These are phyloP conservation scores for Lentinula lateritia DNA, from an alignment of 768 basidiomycete genomes.

Conservation along the genomic window DNA sequence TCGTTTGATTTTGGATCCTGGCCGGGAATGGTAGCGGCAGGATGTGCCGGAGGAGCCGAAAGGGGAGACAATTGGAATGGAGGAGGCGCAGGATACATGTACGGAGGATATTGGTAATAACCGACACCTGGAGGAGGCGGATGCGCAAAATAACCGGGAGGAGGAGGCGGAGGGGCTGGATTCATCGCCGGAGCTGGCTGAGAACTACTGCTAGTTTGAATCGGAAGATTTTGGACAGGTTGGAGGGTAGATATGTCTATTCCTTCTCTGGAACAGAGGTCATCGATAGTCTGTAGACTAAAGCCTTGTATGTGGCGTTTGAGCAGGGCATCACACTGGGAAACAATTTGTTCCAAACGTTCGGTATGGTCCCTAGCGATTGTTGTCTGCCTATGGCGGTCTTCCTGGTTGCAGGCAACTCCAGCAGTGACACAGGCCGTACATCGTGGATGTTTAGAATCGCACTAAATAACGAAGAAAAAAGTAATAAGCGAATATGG, in stretches of 20 bases:
- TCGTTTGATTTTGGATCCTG: slow-evolving; percentile 78
- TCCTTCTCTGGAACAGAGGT: slow-evolving; percentile 58
- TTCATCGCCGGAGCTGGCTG: slow-evolving; percentile 23
- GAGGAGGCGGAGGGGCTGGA: slow-evolving; percentile 32
- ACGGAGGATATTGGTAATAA: slow-evolving; percentile 24
- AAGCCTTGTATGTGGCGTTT: slow-evolving; percentile 70
- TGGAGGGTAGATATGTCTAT: slow-evolving; percentile 41
- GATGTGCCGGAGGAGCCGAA: slow-evolving; percentile 13
- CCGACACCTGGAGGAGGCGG: slow-evolving; percentile 29
- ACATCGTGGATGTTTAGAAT: slow-evolving; percentile 85
- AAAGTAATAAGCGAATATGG: slow-evolving; percentile 8
- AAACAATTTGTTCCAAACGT: slow-evolving; percentile 73
- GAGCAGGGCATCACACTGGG: slow-evolving; percentile 74
- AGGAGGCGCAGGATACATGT: slow-evolving; percentile 18
- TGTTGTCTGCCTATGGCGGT: slow-evolving; percentile 81
- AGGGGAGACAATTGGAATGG: slow-evolving; percentile 7
- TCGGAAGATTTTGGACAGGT: slow-evolving; percentile 16
- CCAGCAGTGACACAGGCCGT: slow-evolving; percentile 80
- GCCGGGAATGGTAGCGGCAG: slow-evolving; percentile 46
- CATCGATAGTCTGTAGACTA: slow-evolving; percentile 60
- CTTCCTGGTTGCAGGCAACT: slow-evolving; percentile 80
- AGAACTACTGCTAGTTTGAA: slow-evolving; percentile 27
- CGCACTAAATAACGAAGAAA: slow-evolving; percentile 50
- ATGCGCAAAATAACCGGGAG: slow-evolving; percentile 37
- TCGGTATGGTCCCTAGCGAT: slow-evolving; percentile 83